Evolutionary conservation across 768 basidiomycete genomes (phyloP), one percentile per base, ranked within the genome.

Genomic region (Candolleomyces aberdarensis): DNA sequence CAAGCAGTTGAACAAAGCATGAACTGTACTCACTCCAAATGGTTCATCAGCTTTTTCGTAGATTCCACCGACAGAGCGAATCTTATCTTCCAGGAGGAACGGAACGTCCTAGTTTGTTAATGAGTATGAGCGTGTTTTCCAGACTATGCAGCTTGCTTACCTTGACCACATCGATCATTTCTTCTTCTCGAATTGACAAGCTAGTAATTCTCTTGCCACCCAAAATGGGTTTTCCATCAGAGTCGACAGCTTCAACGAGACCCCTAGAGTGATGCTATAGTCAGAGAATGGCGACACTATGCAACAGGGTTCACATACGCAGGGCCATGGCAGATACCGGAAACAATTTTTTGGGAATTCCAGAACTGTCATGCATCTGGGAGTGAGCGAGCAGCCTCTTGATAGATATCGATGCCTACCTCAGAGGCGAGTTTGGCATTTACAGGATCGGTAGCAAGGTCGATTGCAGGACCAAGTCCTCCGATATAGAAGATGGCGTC

Each of bases 291-390:
- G 57, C n/a, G 32, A 26, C 2, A 19, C 40, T 32, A 29, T 39
- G 10, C 31, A 39, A 20, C 11, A 9, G 11, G 39, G 32, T 14
- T 17, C 48, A 77, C 83, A 68, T 65, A 88, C 80, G 83, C 88
- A 56, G 91, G 83, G 15, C 91, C 92, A 73, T 93, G 92, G 77
- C 92, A 93, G 29, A 94, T 90, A 3, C 88, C 89, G 3, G 85
- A 66, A 10, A 85, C 82, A 62, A 88, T 72, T 74, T 91, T 92
- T 48, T 84, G 85, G 11, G 80, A 70, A 56, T 80, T 80, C 75
- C 83, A 92, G 73, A 92, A 88, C 87, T 90, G 47, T 26, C 4
- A 31, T 32, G 29, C n/a, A 19, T 43, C 39, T 47, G 32, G 20
- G 41, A 10, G 51, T 52, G 13, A 52, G 51, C 51, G n/a, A 14